Percentiles rank a stretch among this genome's conserved stretches.
Evolutionary conservation across 2,329 filamentous ascomycete genomes (phyloP).

Genomic region (Pseudogymnoascus sp.): DNA sequence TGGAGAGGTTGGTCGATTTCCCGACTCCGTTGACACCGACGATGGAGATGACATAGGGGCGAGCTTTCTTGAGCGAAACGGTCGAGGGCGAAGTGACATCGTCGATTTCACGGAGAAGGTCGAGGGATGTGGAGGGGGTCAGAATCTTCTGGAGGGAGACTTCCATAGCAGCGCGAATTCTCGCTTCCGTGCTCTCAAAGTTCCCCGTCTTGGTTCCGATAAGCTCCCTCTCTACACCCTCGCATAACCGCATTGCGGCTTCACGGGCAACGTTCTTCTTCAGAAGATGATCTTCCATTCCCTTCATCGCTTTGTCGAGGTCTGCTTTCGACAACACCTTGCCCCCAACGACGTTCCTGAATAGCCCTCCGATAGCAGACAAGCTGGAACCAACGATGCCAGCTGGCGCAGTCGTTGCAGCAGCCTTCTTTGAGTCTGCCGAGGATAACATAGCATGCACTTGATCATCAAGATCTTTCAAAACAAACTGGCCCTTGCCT

Average conservation of each 20-base stretch:
- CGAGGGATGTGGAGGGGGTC: constrained; percentile 88
- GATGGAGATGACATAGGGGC: constrained; percentile 95
- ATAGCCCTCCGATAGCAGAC: constrained; percentile 77
- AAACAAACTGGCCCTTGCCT: constrained; percentile 81
- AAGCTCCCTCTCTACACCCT: constrained; percentile 84
- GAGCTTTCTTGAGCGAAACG: constrained; percentile 54
- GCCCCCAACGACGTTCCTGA: constrained; percentile 90
- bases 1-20: constrained; percentile 95
- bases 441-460: constrained; percentile 81
- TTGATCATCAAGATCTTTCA: constrained; percentile 90
- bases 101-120: constrained; percentile 89
- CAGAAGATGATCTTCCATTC: constrained; percentile 90
- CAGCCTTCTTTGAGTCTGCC: constrained; percentile 59
- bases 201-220: constrained; percentile 84
- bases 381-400: constrained; percentile 74
- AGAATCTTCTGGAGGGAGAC: constrained; percentile 90
- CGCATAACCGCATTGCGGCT: constrained; percentile 82
- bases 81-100: constrained; percentile 61
- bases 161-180: constrained; percentile 81
- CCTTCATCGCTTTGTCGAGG: constrained; percentile 84
- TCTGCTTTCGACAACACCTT: constrained; percentile 86
- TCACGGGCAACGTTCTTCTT: constrained; percentile 96
- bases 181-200: constrained; percentile 82
- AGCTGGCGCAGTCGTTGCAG: constrained; percentile 36
- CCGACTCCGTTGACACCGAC: constrained; percentile 98